phyloP scores from a whole-genome alignment of 192 early-diverging fungal genomes.

The Rhizoclosmatium sp. region DNA sequence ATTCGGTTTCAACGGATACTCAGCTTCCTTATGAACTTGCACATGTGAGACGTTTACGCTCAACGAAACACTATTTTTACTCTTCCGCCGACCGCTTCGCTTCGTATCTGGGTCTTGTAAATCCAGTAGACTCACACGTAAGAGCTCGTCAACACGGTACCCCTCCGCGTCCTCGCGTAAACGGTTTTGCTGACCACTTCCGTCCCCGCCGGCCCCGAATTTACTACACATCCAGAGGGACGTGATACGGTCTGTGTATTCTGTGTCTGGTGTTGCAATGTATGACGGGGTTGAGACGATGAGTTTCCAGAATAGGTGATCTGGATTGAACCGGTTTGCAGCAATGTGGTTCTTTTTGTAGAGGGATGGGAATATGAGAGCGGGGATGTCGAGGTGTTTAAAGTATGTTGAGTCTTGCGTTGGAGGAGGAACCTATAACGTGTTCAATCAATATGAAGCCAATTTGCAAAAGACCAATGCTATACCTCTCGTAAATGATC shows the following conservation, averaged over 20 bases:
- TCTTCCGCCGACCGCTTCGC: background rate
- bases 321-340: background rate
- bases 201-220: slow-evolving; percentile 28
- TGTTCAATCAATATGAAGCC: no score
- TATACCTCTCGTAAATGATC: no score
- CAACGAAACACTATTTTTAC: background rate
- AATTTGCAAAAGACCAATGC: no score
- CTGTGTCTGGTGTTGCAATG: background rate
- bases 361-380: no score
- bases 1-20: slow-evolving; percentile 25
- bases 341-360: no score
- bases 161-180: background rate
- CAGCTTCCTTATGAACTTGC: background rate
- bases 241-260: slow-evolving; percentile 1
- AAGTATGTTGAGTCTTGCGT: no score
- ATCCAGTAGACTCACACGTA: background rate
- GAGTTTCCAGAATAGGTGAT: slow-evolving; percentile 12
- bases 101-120: background rate
- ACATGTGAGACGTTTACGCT: slow-evolving; percentile 20
- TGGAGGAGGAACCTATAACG: no score
- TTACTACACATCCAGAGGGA: slow-evolving; percentile 34
- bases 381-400: no score
- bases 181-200: background rate
- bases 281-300: slow-evolving; percentile 25
- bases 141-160: background rate